Evolutionary conservation across 2,329 filamentous ascomycete species (phyloP).

Genomic region (Remersonia thermophila): DNA sequence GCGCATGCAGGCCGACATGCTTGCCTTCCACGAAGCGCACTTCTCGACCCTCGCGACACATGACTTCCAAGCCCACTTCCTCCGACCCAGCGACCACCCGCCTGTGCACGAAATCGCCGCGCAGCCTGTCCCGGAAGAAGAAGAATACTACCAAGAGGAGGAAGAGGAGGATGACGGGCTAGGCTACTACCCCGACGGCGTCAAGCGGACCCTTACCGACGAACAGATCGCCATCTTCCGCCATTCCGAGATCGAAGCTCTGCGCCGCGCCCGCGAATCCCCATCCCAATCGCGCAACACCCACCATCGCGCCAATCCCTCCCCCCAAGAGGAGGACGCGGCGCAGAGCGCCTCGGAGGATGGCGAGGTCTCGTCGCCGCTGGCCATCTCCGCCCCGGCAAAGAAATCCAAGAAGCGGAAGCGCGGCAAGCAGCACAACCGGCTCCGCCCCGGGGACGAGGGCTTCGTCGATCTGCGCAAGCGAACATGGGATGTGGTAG

Average conservation of each 20-base stretch:
- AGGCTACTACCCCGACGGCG: constrained; percentile 77
- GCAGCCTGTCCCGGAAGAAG: not conserved
- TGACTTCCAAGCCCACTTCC: constrained; percentile 36
- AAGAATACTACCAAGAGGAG: constrained; percentile 19
- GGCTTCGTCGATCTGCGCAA: constrained; percentile 46
- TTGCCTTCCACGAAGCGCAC: constrained; percentile 46
- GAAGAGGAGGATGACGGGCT: constrained; percentile 53
- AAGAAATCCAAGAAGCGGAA: constrained; percentile 20
- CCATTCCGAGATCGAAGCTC: constrained; percentile 69
- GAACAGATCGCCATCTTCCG: constrained; percentile 84
- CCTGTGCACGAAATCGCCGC: constrained; percentile 1
- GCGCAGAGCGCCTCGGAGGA: constrained; percentile 14
- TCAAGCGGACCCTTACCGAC: constrained; percentile 80
- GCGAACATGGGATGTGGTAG: constrained; percentile 55
- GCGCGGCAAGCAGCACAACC: constrained; percentile 21
- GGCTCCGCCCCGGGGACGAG: constrained; percentile 27
- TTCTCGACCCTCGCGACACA: constrained; percentile 38
- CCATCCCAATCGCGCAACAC: constrained; percentile 18
- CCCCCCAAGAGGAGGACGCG: constrained; percentile 2
- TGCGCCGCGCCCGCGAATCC: constrained; percentile 43
- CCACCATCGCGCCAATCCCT: not conserved
- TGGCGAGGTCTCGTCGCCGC: constrained; percentile 15
- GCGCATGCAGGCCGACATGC: constrained; percentile 42
- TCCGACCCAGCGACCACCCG: constrained; percentile 22
- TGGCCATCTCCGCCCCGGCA: constrained; percentile 7